Percentiles rank a stretch among this genome's conserved stretches.
These are phyloP conservation scores for Priceomyces carsonii DNA, from an alignment of 805 yeast genomes.

Conservation along the genomic window DNA sequence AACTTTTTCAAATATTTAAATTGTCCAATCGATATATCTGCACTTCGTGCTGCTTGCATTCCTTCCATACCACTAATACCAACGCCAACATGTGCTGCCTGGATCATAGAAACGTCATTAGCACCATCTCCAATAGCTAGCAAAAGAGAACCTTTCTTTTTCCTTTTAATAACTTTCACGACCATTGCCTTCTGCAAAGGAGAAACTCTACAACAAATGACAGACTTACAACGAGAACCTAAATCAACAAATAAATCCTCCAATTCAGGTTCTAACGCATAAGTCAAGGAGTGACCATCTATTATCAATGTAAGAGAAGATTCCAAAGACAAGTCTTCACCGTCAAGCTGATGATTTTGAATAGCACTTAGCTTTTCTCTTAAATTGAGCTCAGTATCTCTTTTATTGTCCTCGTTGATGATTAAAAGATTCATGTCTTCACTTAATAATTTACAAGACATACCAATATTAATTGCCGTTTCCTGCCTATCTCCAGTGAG, in stretches of 20 bases:
- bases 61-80: conserved; percentile 99
- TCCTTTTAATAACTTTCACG: conserved; percentile 87
- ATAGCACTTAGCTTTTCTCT: conserved; percentile 76
- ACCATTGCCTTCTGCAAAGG: conserved; percentile 97
- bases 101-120: conserved; percentile 98
- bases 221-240: conserved; percentile 90
- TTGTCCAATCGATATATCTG: conserved; percentile 96
- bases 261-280: conserved; percentile 77
- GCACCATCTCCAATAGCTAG: conserved; percentile 99
- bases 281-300: conserved; percentile 90
- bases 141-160: conserved; percentile 66
- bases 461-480: conserved; percentile 97
- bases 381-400: conserved; percentile 74
- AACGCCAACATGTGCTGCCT: conserved; percentile 98
- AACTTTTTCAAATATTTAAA: conserved; percentile 83
- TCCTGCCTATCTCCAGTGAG: conserved; percentile 98
- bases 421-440: conserved; percentile 95
- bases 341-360: conserved; percentile 60
- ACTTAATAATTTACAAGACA: conserved; percentile 91
- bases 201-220: conserved; percentile 96
- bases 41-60: conserved; percentile 98
- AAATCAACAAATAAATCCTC: conserved; percentile 78
- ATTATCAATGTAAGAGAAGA: conserved; percentile 86
- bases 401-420: conserved; percentile 81
- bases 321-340: conserved; percentile 54